phyloP scores from a whole-genome alignment of 768 basidiomycete genomes.

The Daedaleopsis nitida region DNA sequence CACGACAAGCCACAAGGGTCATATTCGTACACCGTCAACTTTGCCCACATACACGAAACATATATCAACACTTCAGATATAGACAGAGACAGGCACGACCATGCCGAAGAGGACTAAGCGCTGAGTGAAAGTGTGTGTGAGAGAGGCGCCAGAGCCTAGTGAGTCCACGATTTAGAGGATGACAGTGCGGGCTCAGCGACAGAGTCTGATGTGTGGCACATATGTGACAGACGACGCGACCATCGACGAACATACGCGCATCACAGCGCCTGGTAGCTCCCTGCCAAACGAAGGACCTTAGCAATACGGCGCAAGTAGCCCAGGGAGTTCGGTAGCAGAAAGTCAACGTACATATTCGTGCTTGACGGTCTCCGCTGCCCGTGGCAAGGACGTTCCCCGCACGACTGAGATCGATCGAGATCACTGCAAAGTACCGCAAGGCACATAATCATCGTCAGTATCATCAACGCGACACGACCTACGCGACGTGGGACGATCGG shows the following conservation, averaged over 20 bases:
- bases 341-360: conserved; percentile 61
- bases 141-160: too few relatives aligned
- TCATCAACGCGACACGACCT: background rate
- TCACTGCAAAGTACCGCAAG: conserved; percentile 47
- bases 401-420: conserved; percentile 70
- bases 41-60: too few relatives aligned
- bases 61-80: too few relatives aligned
- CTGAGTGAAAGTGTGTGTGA: too few relatives aligned
- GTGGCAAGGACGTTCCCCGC: conserved; percentile 64
- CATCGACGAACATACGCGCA: background rate
- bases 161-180: too few relatives aligned
- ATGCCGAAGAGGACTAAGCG: too few relatives aligned
- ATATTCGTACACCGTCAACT: too few relatives aligned
- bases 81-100: too few relatives aligned
- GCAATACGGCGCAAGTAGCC: background rate
- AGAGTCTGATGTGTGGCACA: background rate
- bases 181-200: background rate
- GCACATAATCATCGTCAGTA: background rate
- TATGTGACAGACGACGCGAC: background rate
- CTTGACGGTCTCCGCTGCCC: conserved; percentile 72
- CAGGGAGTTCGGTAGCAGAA: too few relatives aligned
- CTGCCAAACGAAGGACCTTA: background rate
- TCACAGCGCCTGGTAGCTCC: conserved; percentile 12
- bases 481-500: background rate
- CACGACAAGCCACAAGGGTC: too few relatives aligned